Evolutionary conservation across 148 eudicot species (phyloP).

Genomic region (Limonium bicolor): DNA sequence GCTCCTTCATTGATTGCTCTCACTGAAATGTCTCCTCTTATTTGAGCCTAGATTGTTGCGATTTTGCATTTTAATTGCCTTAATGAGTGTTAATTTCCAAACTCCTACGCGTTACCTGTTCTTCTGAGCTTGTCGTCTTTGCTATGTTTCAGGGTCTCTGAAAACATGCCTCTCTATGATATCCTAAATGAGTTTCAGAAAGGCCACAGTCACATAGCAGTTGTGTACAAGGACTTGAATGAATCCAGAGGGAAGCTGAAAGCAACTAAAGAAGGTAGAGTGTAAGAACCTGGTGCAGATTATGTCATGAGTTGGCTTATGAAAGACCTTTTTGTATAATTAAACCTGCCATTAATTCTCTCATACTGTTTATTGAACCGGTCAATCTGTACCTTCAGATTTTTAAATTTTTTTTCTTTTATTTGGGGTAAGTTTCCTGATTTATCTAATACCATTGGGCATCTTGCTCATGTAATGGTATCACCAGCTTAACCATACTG

Average conservation of each 20-base stretch:
- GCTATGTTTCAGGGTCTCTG: conserved; percentile 59
- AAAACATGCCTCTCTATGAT: conserved; percentile 92
- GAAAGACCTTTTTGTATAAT: no score
- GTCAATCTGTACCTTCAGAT: no score
- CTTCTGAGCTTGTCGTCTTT: not conserved
- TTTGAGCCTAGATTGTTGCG: not conserved
- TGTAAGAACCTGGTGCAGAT: conserved; percentile 18
- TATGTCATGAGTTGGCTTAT: no score
- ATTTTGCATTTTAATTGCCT: not conserved
- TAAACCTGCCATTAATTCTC: not conserved
- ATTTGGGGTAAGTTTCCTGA: no score
- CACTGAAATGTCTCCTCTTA: not conserved
- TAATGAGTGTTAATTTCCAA: no score
- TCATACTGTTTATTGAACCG: no score
- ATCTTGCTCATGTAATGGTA: no score
- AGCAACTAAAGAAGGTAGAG: conserved; percentile 21
- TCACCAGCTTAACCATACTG: no score
- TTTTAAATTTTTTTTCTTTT: no score
- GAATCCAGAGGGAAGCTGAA: conserved; percentile 27
- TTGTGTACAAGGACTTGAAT: conserved; percentile 67
- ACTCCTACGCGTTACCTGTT: no score
- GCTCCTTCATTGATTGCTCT: no score
- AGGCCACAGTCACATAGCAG: conserved; percentile 98
- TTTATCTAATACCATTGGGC: no score
- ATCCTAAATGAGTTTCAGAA: conserved; percentile 93